Conservation (phyloP, 2,329 filamentous ascomycete species). For the Trichoderma asperellum region DNA sequence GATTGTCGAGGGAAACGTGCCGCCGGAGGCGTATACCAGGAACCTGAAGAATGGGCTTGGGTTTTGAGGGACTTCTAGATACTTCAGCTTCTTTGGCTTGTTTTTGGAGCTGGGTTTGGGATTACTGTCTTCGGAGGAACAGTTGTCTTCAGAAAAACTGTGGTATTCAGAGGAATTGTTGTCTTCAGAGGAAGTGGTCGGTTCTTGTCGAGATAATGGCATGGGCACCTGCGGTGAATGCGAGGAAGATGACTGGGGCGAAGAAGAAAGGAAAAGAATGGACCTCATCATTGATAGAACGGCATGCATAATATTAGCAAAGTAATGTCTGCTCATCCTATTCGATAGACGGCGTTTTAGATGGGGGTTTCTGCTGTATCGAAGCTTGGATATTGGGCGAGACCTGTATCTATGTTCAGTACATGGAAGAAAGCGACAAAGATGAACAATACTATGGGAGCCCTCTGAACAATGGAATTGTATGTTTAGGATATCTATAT, state of each 20-base stretch:
- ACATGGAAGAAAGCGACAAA: not conserved
- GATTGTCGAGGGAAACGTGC: not conserved
- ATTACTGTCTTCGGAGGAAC: not conserved
- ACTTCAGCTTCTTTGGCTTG: not conserved
- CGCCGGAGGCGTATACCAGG: conserved; percentile 8
- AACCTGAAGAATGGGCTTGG: not conserved
- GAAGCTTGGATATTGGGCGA: not conserved
- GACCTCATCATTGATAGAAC: not conserved
- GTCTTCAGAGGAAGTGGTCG: not conserved
- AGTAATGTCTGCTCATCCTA: not conserved
- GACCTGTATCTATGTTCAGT: not conserved
- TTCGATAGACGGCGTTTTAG: too few relatives aligned
- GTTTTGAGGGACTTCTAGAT: not conserved
- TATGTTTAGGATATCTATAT: not conserved
- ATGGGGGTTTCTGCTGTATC: not conserved
- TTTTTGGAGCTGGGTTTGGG: not conserved
- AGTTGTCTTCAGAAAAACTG: not conserved
- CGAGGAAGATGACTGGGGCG: not conserved
- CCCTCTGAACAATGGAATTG: not conserved
- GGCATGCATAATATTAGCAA: not conserved
- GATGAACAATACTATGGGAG: not conserved
- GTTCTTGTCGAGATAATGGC: not conserved
- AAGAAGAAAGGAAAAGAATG: not conserved
- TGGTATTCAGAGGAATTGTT: not conserved
- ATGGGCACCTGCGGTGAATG: not conserved